Percentiles rank a stretch among this genome's conserved stretches.
These are phyloP conservation scores for Candida neerlandica DNA, from an alignment of 1,139 yeast genomes.

Conservation along the genomic window DNA sequence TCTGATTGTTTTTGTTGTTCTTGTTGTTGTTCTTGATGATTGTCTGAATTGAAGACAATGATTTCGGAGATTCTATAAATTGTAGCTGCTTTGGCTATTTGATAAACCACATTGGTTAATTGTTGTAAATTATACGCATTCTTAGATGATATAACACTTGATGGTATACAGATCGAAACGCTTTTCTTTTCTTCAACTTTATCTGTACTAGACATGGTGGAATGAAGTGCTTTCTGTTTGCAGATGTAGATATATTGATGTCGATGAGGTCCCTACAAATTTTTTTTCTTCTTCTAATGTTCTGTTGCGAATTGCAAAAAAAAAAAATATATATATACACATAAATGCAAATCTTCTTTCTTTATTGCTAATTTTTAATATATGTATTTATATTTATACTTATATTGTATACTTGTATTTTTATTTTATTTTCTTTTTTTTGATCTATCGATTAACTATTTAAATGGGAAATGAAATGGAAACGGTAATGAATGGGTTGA, in stretches of 20 bases:
- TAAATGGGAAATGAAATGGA: conserved; percentile 1
- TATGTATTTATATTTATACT: too few relatives aligned
- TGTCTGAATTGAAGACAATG: conserved; percentile 53
- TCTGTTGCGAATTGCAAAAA: too few relatives aligned
- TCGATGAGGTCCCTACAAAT: conserved; percentile 3
- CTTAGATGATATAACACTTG: conserved; percentile 51
- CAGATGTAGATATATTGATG: neutral
- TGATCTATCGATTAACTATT: conserved; percentile 28
- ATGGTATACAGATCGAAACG: conserved; percentile 63
- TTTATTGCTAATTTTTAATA: too few relatives aligned
- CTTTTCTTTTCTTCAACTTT: conserved; percentile 33
- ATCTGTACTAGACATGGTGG: neutral
- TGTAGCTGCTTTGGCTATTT: conserved; percentile 75
- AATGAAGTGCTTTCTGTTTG: neutral
- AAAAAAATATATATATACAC: too few relatives aligned
- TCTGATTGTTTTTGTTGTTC: conserved; percentile 24
- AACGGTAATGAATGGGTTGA: neutral
- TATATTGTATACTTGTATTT: neutral
- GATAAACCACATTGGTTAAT: conserved; percentile 71
- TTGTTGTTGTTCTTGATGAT: conserved; percentile 29
- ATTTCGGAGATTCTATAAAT: conserved; percentile 72
- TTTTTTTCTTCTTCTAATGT: conserved; percentile 4
- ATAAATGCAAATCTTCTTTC: too few relatives aligned
- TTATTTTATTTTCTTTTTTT: neutral
- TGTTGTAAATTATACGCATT: conserved; percentile 72